Conservation (phyloP, 2,329 filamentous ascomycete species). For the Colletotrichum gloeosporioides region DNA sequence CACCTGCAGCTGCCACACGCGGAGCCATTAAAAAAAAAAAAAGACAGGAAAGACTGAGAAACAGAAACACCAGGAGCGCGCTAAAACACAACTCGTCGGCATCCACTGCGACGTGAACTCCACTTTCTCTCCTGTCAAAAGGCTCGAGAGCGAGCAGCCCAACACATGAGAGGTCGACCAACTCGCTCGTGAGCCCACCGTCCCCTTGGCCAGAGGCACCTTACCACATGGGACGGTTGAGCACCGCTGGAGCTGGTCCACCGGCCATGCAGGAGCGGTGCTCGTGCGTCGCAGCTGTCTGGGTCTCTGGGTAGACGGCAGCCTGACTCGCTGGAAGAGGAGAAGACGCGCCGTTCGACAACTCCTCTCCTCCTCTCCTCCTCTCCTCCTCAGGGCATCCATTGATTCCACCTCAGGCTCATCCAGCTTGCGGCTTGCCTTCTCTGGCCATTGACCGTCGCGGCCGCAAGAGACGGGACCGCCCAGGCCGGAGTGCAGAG, state of each 20-base stretch:
- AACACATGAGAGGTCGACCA: neutral
- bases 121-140: constrained; percentile 10
- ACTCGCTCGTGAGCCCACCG: neutral
- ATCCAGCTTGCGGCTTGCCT: neutral
- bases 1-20: constrained; percentile 15
- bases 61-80: constrained; percentile 15
- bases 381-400: neutral
- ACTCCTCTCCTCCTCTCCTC: neutral
- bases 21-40: neutral
- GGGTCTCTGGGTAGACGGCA: neutral
- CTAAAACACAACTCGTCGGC: constrained; percentile 17
- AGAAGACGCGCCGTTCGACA: neutral
- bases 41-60: neutral
- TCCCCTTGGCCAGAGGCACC: neutral
- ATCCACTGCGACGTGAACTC: constrained; percentile 16
- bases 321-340: neutral
- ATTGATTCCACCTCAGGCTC: neutral
- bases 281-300: neutral
- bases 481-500: neutral
- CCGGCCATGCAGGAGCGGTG: neutral
- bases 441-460: neutral
- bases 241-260: neutral
- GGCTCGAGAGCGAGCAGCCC: constrained; percentile 4
- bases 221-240: constrained; percentile 5
- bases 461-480: neutral